Percentiles rank a stretch among this genome's conserved stretches.
phyloP scores from a whole-genome alignment of 2,329 filamentous ascomycete species.

The Epicoccum sorghinum region DNA sequence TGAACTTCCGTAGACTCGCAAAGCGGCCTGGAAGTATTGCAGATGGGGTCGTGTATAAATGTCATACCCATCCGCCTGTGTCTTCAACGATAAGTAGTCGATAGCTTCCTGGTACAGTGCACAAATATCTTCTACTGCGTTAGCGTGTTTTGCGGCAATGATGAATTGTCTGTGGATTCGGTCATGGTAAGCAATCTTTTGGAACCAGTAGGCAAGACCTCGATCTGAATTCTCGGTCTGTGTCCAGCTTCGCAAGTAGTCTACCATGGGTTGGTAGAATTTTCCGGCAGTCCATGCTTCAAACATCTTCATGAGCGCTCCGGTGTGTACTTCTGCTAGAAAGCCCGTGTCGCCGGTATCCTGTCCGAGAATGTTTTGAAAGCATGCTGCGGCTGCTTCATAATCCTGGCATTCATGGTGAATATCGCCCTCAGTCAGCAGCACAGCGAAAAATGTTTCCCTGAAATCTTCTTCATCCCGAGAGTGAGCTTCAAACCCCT shows the following conservation, averaged over 20 bases:
- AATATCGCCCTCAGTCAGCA: not conserved
- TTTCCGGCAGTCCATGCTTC: not conserved
- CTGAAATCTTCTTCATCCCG: not conserved
- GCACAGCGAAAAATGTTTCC: not conserved
- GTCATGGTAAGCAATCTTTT: not conserved
- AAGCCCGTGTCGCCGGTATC: too few species aligned
- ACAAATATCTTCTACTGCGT: not conserved
- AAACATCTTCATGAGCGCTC: not conserved
- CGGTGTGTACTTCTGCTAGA: too few species aligned
- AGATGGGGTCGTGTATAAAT: not conserved
- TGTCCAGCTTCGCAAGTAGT: conserved; percentile 1
- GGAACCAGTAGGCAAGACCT: not conserved
- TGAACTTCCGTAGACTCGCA: not conserved
- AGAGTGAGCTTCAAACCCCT: not conserved
- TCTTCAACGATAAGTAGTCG: not conserved
- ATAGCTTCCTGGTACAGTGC: not conserved
- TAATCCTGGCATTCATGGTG: too few species aligned
- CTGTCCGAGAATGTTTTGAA: too few species aligned
- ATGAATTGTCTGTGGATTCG: not conserved
- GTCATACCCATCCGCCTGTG: too few species aligned
- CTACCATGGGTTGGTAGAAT: not conserved
- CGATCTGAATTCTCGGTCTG: not conserved
- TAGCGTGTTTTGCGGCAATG: not conserved
- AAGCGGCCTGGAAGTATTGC: not conserved
- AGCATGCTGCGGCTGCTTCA: too few species aligned